These are phyloP conservation scores for Zangia roseola DNA, from an alignment of 768 basidiomycete genomes.

Conservation along the genomic window DNA sequence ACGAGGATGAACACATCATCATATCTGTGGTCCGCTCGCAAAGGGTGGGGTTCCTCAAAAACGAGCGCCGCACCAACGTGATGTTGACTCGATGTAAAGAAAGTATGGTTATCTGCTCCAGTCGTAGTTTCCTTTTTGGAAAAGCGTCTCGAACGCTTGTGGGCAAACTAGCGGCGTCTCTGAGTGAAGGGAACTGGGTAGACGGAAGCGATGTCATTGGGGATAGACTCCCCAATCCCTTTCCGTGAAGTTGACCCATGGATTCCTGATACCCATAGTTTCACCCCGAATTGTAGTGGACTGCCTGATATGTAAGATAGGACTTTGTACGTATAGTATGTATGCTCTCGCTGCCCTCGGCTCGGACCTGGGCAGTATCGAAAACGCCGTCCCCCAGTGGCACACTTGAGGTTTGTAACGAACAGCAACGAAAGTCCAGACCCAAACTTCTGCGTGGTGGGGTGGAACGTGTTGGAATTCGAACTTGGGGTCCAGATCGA, in stretches of 20 bases:
- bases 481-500: background rate
- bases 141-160: constrained; percentile 21
- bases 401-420: no score
- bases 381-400: no score
- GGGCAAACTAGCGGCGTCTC: constrained; percentile 20
- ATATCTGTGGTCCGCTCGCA: constrained; percentile 64
- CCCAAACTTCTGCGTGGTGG: background rate
- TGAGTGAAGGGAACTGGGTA: constrained; percentile 16
- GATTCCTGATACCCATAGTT: no score
- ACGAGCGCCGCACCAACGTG: constrained; percentile 71
- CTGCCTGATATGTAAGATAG: no score
- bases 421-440: no score
- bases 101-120: constrained; percentile 73
- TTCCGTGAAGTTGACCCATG: no score
- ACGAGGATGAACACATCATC: constrained; percentile 76
- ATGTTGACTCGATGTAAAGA: constrained; percentile 78
- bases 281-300: no score
- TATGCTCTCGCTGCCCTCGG: no score
- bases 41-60: constrained; percentile 62
- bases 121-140: constrained; percentile 27
- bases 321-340: no score
- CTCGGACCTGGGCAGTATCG: no score
- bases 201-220: constrained; percentile 8
- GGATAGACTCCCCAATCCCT: background rate
- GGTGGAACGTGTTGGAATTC: background rate